Base-by-base conservation (phyloP, 2,329 filamentous ascomycete species). In the Penicillium sp. region DNA sequence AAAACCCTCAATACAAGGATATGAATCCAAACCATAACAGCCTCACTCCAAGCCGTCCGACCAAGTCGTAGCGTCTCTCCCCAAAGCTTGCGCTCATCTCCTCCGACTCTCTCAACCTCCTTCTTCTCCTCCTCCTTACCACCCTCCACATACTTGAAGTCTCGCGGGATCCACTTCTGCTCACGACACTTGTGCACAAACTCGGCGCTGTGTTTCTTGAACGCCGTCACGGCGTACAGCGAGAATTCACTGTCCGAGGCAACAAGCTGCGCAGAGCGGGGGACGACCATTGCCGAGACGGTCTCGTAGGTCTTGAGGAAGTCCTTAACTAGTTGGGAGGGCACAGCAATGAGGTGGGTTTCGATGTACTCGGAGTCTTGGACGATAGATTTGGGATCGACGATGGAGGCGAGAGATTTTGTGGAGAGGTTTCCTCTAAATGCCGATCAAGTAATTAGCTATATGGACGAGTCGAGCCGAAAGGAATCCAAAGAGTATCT, bases 281-380 rank as follows among this genome's bases (percentile, higher is more conserved):
- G 95, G 2, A 99, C 93, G 1, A 98, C 91, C 91, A 96, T 96
- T 14, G 90, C 88, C 0, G 89, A 80, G 55, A 98, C 75, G 1
- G 90, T 93, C 77, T 99, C 95, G 78, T 99, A 99, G 62, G 82
- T 86, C 72, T 89, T 89, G 63, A 96, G 79, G 70, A 96, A 99
- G 39, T 98, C 93, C 73, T 96, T 96, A 68, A 89, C 87, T 55
- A 85, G 81, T 64, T 86, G 87, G 48, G 84, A 86, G 2, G 95
- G 95, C 9, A 99, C 90, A 21, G 91, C 95, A 64, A 99, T 83
- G 29, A 99, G 86, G 73, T 97, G 93, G 29, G 95, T 97, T 79
- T 97, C 92, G 67, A 99, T 87, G 77, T 96, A 98, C 78, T 99
- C 95, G 21, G 93, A 97, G 72, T 96, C 88, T 75, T 89, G 90